A percentile compares a stretch with the other conserved stretches of the same genome.
Conservation (phyloP, 371 early-diverging fungal species). For the Actinomucor elegans region DNA sequence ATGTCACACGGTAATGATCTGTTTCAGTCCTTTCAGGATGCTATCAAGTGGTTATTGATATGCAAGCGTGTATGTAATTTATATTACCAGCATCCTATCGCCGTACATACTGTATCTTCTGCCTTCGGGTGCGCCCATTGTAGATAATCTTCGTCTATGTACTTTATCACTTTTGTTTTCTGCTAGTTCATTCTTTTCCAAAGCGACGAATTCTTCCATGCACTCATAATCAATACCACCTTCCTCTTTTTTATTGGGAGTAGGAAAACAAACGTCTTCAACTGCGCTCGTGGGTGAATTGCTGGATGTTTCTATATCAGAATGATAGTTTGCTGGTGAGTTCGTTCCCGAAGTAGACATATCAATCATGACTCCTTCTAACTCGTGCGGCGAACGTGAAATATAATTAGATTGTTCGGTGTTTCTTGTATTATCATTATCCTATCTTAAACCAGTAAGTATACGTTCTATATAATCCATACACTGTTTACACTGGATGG, state of each 20-base stretch:
- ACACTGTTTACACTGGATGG: background rate
- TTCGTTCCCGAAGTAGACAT: slow-evolving; percentile 1
- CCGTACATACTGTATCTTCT: slow-evolving; percentile 31
- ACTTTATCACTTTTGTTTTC: background rate
- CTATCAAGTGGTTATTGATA: background rate
- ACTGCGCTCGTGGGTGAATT: slow-evolving; percentile 20
- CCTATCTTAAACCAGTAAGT: too few relatives aligned
- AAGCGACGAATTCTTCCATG: slow-evolving; percentile 19
- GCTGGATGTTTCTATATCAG: slow-evolving; percentile 27
- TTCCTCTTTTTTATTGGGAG: slow-evolving; percentile 28
- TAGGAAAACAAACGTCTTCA: slow-evolving; percentile 49
- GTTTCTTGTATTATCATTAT: background rate
- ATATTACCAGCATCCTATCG: slow-evolving; percentile 19
- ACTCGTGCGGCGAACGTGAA: background rate
- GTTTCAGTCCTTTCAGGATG: slow-evolving; percentile 16
- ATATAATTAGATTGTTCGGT: too few relatives aligned
- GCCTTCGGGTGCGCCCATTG: slow-evolving; percentile 18
- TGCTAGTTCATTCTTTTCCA: slow-evolving; percentile 10
- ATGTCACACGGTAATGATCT: slow-evolving; percentile 36
- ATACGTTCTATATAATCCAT: too few relatives aligned
- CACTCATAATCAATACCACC: slow-evolving; percentile 34
- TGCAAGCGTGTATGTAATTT: background rate
- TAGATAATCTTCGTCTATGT: slow-evolving; percentile 20
- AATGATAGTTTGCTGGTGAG: slow-evolving; percentile 14
- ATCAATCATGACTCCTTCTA: slow-evolving; percentile 12